Evolutionary conservation across 352 stramenopile genomes (phyloP), one percentile per base, ranked within the genome.

Genomic region (Aphanomyces stellatus): DNA sequence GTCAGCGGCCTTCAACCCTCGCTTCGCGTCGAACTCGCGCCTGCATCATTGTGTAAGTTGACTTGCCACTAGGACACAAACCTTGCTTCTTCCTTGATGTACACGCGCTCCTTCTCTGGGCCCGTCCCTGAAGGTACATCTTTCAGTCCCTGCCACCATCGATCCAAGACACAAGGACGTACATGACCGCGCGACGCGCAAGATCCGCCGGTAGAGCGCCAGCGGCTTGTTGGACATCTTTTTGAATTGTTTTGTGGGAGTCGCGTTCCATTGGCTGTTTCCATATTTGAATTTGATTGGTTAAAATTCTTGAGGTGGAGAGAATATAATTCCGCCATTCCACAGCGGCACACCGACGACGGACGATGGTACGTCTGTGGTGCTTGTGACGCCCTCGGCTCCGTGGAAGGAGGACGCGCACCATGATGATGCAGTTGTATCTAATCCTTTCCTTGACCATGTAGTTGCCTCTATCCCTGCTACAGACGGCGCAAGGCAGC

Each of bases 381-480:
- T n/a, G n/a, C n/a, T n/a, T n/a, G n/a, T n/a, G n/a, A n/a, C n/a
- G n/a, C n/a, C n/a, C n/a, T n/a, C n/a, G n/a, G n/a, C n/a, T n/a
- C n/a, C n/a, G n/a, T n/a, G n/a, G n/a, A n/a, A n/a, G n/a, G n/a
- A n/a, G n/a, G n/a, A n/a, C n/a, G n/a, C 30, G n/a, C 13, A 10
- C 28, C 27, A 19, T 41, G 10, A 60, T 7, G 51, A 43, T 25
- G 17, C 22, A 30, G 17, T 43, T 6, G 28, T 28, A 43, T 28
- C 2, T 7, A 37, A 34, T 57, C 8, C 30, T 57, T 8, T 22
- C 19, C 11, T 34, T 33, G 55, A 49, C 5, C 73, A 30, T 30
- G 55, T 79, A 92, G 96, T 76, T 99, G 70, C 96, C 96, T 49
- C 85, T 99, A 72, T 98, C 95, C 30, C 81, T 99, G 64, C 80